These are phyloP conservation scores for Cryptococcus neoformans DNA, from an alignment of 1,284 basidiomycete species.

Conservation along the genomic window DNA sequence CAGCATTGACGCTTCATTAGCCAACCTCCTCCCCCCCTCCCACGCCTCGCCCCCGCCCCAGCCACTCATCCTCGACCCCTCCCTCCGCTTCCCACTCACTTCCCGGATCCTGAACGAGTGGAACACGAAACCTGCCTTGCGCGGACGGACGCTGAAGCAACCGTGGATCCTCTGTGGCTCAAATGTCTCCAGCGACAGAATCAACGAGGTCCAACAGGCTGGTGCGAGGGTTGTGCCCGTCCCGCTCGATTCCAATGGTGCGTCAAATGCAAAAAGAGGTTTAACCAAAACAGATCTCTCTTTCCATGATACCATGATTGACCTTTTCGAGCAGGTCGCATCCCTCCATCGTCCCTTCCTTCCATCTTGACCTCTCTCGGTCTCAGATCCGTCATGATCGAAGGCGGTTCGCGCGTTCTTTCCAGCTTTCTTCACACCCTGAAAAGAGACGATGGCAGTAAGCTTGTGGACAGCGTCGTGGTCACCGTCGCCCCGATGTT, in stretches of 20 bases:
- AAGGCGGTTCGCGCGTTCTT: slow-evolving; percentile 86
- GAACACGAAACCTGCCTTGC: slow-evolving; percentile 11
- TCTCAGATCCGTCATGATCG: slow-evolving; percentile 83
- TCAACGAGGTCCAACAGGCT: slow-evolving; percentile 36
- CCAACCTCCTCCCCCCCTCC: slow-evolving; percentile 32
- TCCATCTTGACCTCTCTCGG: slow-evolving; percentile 55
- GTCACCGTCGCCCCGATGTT: slow-evolving; percentile 78
- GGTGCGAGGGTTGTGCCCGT: slow-evolving; percentile 42
- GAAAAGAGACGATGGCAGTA: slow-evolving; percentile 36
- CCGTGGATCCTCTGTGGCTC: slow-evolving; percentile 68
- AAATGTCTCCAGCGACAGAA: slow-evolving; percentile 25
- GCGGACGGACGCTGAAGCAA: slow-evolving; percentile 57
- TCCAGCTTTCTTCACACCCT: slow-evolving; percentile 62
- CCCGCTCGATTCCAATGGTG: slow-evolving; percentile 49
- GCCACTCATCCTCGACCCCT: slow-evolving; percentile 79
- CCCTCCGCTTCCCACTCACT: slow-evolving; percentile 62
- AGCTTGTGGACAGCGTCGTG: slow-evolving; percentile 66
- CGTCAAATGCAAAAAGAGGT: slow-evolving; percentile 30
- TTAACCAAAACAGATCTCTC: not conserved
- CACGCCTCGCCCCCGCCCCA: slow-evolving; percentile 59
- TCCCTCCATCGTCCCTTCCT: slow-evolving; percentile 59
- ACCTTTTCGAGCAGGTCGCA: slow-evolving; percentile 42
- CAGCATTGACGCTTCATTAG: slow-evolving; percentile 10
- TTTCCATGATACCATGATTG: not conserved
- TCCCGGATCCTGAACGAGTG: slow-evolving; percentile 65